These are phyloP conservation scores for Leccinellum luteum DNA, from an alignment of 768 basidiomycete species.

Conservation along the genomic window DNA sequence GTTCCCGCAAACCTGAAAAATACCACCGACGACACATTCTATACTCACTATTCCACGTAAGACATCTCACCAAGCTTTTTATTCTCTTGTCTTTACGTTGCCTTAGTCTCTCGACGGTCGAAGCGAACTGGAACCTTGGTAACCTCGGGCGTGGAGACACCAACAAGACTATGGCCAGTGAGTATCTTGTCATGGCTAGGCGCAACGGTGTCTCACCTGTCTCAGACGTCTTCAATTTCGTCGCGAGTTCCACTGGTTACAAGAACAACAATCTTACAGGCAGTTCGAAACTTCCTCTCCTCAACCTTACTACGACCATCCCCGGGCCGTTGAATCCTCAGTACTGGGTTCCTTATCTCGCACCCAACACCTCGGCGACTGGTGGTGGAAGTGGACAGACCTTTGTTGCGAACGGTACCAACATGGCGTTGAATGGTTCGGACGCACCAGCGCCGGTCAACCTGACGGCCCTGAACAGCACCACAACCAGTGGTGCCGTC, in stretches of 20 bases:
- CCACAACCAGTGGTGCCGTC: slow-evolving; percentile 5
- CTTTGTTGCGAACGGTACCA: slow-evolving; percentile 31
- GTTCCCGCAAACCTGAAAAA: slow-evolving; percentile 41
- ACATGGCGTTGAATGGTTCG: slow-evolving; percentile 32
- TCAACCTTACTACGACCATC: slow-evolving; percentile 37
- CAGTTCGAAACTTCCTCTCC: slow-evolving; percentile 29
- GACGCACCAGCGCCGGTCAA: slow-evolving; percentile 38
- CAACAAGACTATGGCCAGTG: slow-evolving; percentile 35
- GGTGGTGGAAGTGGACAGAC: slow-evolving; percentile 42
- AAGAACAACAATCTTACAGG: slow-evolving; percentile 35
- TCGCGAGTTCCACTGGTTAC: slow-evolving; percentile 47
- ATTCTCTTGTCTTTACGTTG: not conserved
- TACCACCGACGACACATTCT: slow-evolving; percentile 50
- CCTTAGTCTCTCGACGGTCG: slow-evolving; percentile 44
- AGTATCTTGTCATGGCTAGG: not conserved
- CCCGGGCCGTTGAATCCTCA: slow-evolving; percentile 42
- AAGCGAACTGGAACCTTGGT: slow-evolving; percentile 58
- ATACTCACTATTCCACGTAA: slow-evolving; percentile 54
- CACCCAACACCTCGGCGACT: slow-evolving; percentile 34
- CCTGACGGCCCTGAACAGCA: slow-evolving; percentile 26
- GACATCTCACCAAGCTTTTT: not conserved
- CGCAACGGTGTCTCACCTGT: not conserved
- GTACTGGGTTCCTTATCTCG: slow-evolving; percentile 40
- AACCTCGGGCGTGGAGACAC: slow-evolving; percentile 56
- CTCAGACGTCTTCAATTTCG: slow-evolving; percentile 50